Base-by-base conservation (phyloP, 163 green algal species). In the Picocystis sp. region DNA sequence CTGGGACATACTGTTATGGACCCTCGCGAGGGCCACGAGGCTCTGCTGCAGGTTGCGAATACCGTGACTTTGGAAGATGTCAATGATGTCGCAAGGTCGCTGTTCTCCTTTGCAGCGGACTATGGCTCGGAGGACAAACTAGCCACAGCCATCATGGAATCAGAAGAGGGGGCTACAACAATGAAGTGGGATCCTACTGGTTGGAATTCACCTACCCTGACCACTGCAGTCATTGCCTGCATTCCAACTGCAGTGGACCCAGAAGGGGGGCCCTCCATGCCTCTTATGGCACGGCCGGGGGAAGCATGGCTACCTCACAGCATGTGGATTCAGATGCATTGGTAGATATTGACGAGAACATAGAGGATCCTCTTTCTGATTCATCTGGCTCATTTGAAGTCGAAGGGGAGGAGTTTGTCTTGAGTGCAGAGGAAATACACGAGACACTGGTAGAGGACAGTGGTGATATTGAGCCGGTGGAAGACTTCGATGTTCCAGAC, bases 151-250 rank as follows among this genome's bases (percentile, higher is more conserved):
- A 54, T 54, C 34, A 11, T 38, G 6, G 29, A 38, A 8, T 38
- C 29, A 38, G 29, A 38, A 38, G 29, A 38, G 29, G 29, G 29
- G 5, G 29, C 29, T 38, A 38, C 29, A 38, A 38, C 29, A 0
- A 38, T 38, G 29, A 38, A 38, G 29, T 38, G 29, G 29, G 29
- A 38, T 38, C 29, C 29, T 12, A 38, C 29, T 81, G 64, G 58
- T 65, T 58, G 34, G 51, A 34, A 10, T 69, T 65, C 24, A 78
- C 80, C 83, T 19, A 81, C 72, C 0, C 70, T 73, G 45, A 69
- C 80, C 35, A 94, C 89, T 21, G 80, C 77, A 52, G 80, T 95
- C 34, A 76, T 98, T n/a, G 82, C 82, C 1, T 96, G 87, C 72
- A 63, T 96, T 9, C 89, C 89, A 11, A 69, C 75, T 11, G 92